A percentile compares a stretch with the other conserved stretches of the same genome.
These are phyloP conservation scores for Lepiota subincarnata DNA, from an alignment of 768 basidiomycete species.

Conservation along the genomic window DNA sequence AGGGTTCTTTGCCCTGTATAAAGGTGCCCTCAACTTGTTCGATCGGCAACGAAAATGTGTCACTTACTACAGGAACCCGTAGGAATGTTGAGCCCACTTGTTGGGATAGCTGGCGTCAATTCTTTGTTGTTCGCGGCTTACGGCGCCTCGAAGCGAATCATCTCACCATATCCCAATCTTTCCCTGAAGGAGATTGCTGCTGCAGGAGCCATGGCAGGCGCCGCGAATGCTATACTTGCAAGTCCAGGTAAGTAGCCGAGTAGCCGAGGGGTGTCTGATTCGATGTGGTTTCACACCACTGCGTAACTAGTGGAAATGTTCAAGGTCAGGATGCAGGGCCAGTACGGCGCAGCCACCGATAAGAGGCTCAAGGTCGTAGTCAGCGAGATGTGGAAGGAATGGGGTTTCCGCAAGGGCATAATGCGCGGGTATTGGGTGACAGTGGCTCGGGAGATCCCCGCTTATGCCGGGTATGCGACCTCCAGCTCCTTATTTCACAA, in stretches of 20 bases:
- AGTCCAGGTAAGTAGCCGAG: slow-evolving; percentile 66
- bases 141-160: slow-evolving; percentile 69
- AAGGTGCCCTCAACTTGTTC: slow-evolving; percentile 51
- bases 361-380: slow-evolving; percentile 70
- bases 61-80: background rate
- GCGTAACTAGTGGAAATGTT: slow-evolving; percentile 82
- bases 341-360: slow-evolving; percentile 80
- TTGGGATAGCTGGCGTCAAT: slow-evolving; percentile 95
- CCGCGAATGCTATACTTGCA: slow-evolving; percentile 83
- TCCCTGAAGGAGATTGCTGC: slow-evolving; percentile 74
- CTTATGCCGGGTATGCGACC: slow-evolving; percentile 72
- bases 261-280: background rate
- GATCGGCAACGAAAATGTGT: background rate
- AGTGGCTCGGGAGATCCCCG: slow-evolving; percentile 89
- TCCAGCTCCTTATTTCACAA: background rate
- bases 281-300: background rate
- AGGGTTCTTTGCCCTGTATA: slow-evolving; percentile 91
- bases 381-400: slow-evolving; percentile 80
- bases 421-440: slow-evolving; percentile 99
- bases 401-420: slow-evolving; percentile 83
- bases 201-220: slow-evolving; percentile 92
- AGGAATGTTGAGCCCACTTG: slow-evolving; percentile 89
- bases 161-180: slow-evolving; percentile 87
- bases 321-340: slow-evolving; percentile 96
- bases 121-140: slow-evolving; percentile 93